Evolutionary conservation across 2,329 filamentous ascomycete genomes (phyloP), one percentile per base, ranked within the genome.

Genomic region (Aspergillus nomiae): DNA sequence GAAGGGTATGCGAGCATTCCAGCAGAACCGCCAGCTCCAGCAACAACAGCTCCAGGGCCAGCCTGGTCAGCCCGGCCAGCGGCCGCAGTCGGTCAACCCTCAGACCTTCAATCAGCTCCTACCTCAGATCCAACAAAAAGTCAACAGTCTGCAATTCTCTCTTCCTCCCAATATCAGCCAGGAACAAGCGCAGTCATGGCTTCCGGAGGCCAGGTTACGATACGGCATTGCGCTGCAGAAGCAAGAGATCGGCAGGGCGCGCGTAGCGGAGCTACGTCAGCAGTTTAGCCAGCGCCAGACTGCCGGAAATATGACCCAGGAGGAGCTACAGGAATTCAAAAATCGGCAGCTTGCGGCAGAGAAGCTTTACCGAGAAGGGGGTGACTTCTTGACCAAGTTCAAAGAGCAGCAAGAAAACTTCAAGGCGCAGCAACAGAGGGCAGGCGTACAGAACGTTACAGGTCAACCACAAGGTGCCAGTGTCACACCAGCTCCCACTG

Each of bases 181-280:
- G 38, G 76, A 81, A 63, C 77, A 80, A 62, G 74, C 77, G 4
- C 76, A 80, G 59, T 76, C 73, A 24, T 84, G 81, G 81, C 71
- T 84, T 56, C 74, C 74, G 11, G 81, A 84, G 65, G 81, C 81
- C 36, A 81, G 78, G 63, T 67, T 79, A 51, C 76, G 81, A 65
- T 82, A 82, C 70, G 82, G 81, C 28, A 78, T 81, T 61, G 79
- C 80, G 11, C 72, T 84, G 30, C 81, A 84, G 67, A 82, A 81
- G 64, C 77, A 81, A 60, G 81, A 84, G 63, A 74, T 81, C 19
- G 80, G 79, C n/a, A 76, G 77, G 59, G 74, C 73, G n/a, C 78
- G 79, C 32, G 72, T 82, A 56, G 67, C 71, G 24, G 80, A 83
- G 50, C 64, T 84, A 32, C 76, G 79, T 28, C 69, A 77, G 36